These are phyloP conservation scores for Phytophthora colocasiae DNA, from an alignment of 352 stramenopile genomes.

Conservation along the genomic window DNA sequence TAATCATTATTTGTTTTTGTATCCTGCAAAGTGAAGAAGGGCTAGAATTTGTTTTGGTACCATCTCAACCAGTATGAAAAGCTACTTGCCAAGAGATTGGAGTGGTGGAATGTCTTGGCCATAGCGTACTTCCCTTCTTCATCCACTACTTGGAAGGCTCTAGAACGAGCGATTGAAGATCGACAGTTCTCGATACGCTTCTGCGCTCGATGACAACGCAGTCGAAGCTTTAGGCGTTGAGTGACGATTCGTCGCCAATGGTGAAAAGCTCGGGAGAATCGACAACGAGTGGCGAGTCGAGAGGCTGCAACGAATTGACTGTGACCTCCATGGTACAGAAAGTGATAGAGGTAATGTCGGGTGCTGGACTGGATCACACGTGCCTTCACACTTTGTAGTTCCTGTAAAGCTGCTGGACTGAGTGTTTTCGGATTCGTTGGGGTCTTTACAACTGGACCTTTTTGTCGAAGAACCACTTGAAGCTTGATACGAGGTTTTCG, in stretches of 20 bases:
- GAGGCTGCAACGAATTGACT: conserved; percentile 29
- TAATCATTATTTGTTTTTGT: too few relatives aligned
- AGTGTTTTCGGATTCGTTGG: conserved; percentile 1
- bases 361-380: conserved; percentile 32
- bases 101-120: conserved; percentile 52
- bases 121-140: conserved; percentile 56
- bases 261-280: conserved; percentile 17
- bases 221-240: conserved; percentile 22
- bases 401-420: conserved; percentile 22
- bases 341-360: conserved; percentile 32
- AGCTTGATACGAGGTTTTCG: conserved; percentile 29
- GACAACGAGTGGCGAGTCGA: conserved; percentile 25
- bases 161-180: conserved; percentile 4
- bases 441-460: background rate
- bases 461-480: conserved; percentile 3
- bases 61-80: conserved; percentile 35
- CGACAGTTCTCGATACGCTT: conserved; percentile 9
- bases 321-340: conserved; percentile 22
- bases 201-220: conserved; percentile 21
- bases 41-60: conserved; percentile 7
- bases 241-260: conserved; percentile 22
- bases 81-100: conserved; percentile 25
- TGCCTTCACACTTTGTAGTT: conserved; percentile 32
- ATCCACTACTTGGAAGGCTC: conserved; percentile 28
- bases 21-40: background rate